phyloP scores from a whole-genome alignment of 768 basidiomycete genomes.

The Paxillus involutus region DNA sequence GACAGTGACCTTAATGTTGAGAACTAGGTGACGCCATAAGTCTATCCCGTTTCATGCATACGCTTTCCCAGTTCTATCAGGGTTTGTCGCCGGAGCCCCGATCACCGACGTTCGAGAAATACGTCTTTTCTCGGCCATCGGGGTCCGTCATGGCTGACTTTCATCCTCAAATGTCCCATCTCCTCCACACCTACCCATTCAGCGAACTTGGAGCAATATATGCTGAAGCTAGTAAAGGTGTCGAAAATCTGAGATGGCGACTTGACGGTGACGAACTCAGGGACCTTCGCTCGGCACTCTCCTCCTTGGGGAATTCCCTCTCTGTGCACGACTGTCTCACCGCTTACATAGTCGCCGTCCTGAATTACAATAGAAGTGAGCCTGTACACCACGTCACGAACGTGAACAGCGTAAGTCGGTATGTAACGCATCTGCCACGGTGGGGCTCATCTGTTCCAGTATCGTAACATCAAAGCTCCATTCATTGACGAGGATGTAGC shows the following conservation, averaged over 20 bases:
- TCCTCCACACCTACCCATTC: constrained; percentile 14
- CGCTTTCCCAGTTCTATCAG: constrained; percentile 31
- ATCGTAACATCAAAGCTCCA: constrained; percentile 13
- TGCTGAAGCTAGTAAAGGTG: constrained; percentile 5
- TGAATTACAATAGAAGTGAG: constrained; percentile 15
- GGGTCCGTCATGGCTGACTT: constrained; percentile 11
- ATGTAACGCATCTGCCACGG: neutral
- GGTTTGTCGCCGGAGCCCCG: constrained; percentile 6
- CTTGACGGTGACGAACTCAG: constrained; percentile 10
- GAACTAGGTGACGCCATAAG: constrained; percentile 28
- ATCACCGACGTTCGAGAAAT: constrained; percentile 26
- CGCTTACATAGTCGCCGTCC: constrained; percentile 23
- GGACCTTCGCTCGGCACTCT: constrained; percentile 14
- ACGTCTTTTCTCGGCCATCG: constrained; percentile 18
- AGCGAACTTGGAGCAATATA: constrained; percentile 19
- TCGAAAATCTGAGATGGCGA: constrained; percentile 18
- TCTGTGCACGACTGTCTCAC: constrained; percentile 32
- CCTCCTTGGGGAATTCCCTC: neutral
- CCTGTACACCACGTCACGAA: constrained; percentile 25
- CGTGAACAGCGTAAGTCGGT: constrained; percentile 25
- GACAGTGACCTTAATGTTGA: neutral
- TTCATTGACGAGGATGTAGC: constrained; percentile 18
- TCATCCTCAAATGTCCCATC: constrained; percentile 24
- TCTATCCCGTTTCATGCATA: constrained; percentile 29
- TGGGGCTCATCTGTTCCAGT: constrained; percentile 10